These are phyloP conservation scores for Marasmius sp. DNA, from an alignment of 1,284 basidiomycete species.

Conservation along the genomic window DNA sequence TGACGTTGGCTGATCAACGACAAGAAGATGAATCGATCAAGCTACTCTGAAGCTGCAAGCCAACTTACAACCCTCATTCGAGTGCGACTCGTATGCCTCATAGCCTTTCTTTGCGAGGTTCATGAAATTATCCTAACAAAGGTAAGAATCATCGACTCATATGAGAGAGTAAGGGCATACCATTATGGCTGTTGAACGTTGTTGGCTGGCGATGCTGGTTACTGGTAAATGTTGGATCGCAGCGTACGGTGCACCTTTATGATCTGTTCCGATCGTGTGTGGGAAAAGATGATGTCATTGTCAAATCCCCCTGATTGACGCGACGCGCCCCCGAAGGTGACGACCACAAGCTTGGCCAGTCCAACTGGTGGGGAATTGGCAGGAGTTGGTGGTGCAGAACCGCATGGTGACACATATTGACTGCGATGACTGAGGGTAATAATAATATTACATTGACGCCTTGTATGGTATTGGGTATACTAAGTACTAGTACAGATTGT, in stretches of 20 bases:
- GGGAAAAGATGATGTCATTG: neutral
- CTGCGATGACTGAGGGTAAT: too few species aligned
- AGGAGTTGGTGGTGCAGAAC: too few species aligned
- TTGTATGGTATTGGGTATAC: neutral
- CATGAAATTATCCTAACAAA: conserved; percentile 58
- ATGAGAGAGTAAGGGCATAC: neutral
- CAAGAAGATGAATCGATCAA: conserved; percentile 10
- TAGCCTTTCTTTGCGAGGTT: conserved; percentile 67
- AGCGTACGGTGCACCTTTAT: too few species aligned
- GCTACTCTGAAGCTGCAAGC: neutral
- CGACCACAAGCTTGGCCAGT: too few species aligned
- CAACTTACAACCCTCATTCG: conserved; percentile 30
- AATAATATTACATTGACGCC: too few species aligned
- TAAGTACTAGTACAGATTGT: neutral
- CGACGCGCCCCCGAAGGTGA: too few species aligned
- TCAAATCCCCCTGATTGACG: neutral
- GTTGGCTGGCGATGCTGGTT: neutral
- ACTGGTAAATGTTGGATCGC: too few species aligned
- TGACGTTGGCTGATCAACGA: conserved; percentile 30
- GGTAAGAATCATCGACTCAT: too few species aligned
- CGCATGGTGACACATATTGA: too few species aligned
- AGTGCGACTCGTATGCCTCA: conserved; percentile 55
- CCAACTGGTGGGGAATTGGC: too few species aligned
- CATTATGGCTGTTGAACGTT: neutral
- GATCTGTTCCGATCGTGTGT: neutral